Percentiles rank a stretch among this genome's conserved stretches.
These are phyloP conservation scores for Thermomyces lanuginosus DNA, from an alignment of 2,329 filamentous ascomycete species.

Conservation along the genomic window DNA sequence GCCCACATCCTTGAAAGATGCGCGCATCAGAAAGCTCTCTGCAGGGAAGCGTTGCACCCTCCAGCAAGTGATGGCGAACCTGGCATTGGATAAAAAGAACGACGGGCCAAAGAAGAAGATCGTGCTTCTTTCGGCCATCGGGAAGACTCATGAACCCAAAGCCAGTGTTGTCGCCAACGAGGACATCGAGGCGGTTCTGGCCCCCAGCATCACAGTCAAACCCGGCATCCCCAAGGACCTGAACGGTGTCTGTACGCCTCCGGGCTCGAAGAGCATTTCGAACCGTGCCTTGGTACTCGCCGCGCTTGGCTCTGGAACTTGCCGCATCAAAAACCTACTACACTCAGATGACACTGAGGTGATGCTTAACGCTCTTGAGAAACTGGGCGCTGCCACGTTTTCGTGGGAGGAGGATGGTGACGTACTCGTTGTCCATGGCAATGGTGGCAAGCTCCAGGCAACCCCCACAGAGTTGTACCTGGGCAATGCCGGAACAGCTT, in stretches of 20 bases:
- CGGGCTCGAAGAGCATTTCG: slow-evolving; percentile 94
- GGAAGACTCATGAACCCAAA: slow-evolving; percentile 68
- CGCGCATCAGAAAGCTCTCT: slow-evolving; percentile 62
- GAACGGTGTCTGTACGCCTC: slow-evolving; percentile 64
- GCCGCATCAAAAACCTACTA: slow-evolving; percentile 76
- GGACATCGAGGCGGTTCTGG: slow-evolving; percentile 68
- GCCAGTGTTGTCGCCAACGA: slow-evolving; percentile 80
- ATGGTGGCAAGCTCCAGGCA: slow-evolving; percentile 69
- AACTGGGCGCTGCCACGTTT: slow-evolving; percentile 73
- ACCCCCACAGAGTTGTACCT: slow-evolving; percentile 68
- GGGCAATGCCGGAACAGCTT: slow-evolving; percentile 91
- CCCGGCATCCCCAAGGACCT: slow-evolving; percentile 53
- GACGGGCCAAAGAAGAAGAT: slow-evolving; percentile 91
- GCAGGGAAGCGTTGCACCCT: slow-evolving; percentile 79
- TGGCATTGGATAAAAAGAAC: slow-evolving; percentile 99
- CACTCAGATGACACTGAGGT: slow-evolving; percentile 95
- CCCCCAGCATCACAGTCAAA: slow-evolving; percentile 56
- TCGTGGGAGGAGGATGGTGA: slow-evolving; percentile 92
- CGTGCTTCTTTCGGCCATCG: slow-evolving; percentile 78
- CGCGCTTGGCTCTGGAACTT: slow-evolving; percentile 70
- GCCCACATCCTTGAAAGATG: slow-evolving; percentile 70
- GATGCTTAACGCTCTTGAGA: slow-evolving; percentile 83
- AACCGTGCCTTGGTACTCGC: slow-evolving; percentile 90
- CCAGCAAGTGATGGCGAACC: slow-evolving; percentile 71
- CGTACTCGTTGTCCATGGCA: slow-evolving; percentile 73